Percentiles rank a stretch among this genome's conserved stretches.
phyloP scores from a whole-genome alignment of 2,329 filamentous ascomycete species.

The Nothophaeocryptopus gaeumannii region DNA sequence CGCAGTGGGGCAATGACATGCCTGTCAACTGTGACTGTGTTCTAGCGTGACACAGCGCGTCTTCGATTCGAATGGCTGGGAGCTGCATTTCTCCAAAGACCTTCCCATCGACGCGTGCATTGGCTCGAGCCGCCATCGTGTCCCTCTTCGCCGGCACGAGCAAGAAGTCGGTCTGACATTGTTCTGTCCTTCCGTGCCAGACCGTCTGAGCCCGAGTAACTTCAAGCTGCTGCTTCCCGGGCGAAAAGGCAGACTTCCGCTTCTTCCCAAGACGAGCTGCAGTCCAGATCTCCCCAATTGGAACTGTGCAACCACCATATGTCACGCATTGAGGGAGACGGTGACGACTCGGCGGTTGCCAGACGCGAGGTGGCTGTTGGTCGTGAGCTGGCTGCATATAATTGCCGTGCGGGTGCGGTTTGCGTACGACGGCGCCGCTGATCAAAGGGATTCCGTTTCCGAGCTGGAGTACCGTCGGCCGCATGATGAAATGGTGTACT shows the following conservation, averaged over 20 bases:
- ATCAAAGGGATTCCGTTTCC: no score
- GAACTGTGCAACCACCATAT: background rate
- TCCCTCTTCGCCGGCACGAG: background rate
- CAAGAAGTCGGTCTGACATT: background rate
- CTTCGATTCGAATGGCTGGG: background rate
- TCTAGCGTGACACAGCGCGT: no score
- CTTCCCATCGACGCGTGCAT: background rate
- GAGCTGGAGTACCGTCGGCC: no score
- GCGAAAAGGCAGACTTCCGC: background rate
- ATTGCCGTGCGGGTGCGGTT: no score
- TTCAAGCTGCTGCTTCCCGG: background rate
- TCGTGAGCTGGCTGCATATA: no score
- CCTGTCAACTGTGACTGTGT: no score
- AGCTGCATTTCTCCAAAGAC: background rate
- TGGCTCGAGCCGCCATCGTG: constrained; percentile 1
- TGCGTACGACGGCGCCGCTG: no score
- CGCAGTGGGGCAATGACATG: no score
- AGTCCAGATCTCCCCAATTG: background rate
- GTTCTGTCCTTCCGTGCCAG: background rate
- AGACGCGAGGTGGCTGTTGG: no score
- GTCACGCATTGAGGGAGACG: background rate
- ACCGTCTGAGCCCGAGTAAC: no score
- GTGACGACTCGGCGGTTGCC: background rate
- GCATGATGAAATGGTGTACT: no score
- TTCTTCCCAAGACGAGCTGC: background rate